Evolutionary conservation across 2,329 filamentous ascomycete genomes (phyloP).

Genomic region (Ophiognomonia clavigignenti-juglandacearum): DNA sequence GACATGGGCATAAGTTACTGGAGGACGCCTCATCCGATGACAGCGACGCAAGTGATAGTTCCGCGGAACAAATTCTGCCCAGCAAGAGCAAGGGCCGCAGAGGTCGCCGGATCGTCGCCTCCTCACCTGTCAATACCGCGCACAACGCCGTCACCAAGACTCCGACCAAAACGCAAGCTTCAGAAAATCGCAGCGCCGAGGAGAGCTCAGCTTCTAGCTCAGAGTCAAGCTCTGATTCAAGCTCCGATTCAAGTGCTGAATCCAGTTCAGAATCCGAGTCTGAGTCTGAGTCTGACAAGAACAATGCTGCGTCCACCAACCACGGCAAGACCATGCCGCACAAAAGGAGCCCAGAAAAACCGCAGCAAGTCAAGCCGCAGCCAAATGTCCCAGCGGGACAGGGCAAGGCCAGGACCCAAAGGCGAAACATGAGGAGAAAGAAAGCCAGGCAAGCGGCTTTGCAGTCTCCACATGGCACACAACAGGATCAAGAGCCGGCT

Average conservation of each 20-base stretch:
- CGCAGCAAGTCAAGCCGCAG: neutral
- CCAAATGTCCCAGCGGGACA: slow-evolving; percentile 5
- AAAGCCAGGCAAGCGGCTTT: slow-evolving; percentile 15
- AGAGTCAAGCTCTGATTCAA: slow-evolving; percentile 8
- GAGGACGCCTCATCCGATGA: neutral
- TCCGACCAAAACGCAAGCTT: slow-evolving; percentile 15
- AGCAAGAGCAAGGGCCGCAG: neutral
- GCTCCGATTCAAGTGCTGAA: slow-evolving; percentile 27
- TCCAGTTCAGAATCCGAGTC: slow-evolving; percentile 34
- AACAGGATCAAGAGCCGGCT: neutral
- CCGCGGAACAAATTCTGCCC: neutral
- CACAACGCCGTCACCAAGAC: neutral
- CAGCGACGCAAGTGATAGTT: neutral
- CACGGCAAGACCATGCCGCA: neutral
- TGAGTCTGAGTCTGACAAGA: slow-evolving; percentile 15
- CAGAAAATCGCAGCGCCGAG: slow-evolving; percentile 8
- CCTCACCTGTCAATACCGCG: neutral
- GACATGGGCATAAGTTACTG: neutral
- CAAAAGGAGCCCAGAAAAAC: neutral
- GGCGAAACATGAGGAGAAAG: slow-evolving; percentile 45
- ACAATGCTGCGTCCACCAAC: neutral
- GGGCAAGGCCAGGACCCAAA: slow-evolving; percentile 39
- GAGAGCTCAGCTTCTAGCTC: slow-evolving; percentile 14
- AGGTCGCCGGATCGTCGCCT: neutral
- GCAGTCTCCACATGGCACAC: neutral